Percentiles rank a stretch among this genome's conserved stretches.
phyloP scores from a whole-genome alignment of 2,329 filamentous ascomycete genomes.

The Fusarium sp. region DNA sequence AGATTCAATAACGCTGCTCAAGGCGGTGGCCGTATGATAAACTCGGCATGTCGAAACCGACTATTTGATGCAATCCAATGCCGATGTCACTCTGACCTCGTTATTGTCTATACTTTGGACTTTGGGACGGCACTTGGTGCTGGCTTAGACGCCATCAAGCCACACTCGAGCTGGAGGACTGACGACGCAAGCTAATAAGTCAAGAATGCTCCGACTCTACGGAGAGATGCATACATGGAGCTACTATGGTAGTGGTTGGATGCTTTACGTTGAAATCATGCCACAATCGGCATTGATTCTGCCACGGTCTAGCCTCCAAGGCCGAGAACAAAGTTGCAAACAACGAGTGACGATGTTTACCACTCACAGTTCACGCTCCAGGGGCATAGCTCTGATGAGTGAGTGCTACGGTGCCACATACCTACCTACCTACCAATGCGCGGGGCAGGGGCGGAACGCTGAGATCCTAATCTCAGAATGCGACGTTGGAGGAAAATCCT shows the following conservation, averaged over 20 bases:
- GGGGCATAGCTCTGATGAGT: conserved; percentile 7
- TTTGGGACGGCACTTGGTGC: conserved; percentile 24
- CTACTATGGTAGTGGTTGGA: background rate
- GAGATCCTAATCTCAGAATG: conserved; percentile 15
- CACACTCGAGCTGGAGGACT: conserved; percentile 33
- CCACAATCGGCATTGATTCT: conserved; percentile 4
- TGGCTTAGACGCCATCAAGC: conserved; percentile 28
- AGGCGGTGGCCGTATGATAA: background rate
- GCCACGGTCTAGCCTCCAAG: background rate
- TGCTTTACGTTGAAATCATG: conserved; percentile 1
- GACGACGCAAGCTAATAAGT: conserved; percentile 18
- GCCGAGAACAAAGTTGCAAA: background rate
- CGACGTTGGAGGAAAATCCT: background rate
- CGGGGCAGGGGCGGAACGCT: conserved; percentile 1
- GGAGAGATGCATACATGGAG: conserved; percentile 12
- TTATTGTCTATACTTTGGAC: conserved; percentile 7
- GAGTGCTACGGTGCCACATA: conserved; percentile 15
- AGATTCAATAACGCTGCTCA: conserved; percentile 11
- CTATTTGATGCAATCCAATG: conserved; percentile 4
- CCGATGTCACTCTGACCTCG: conserved; percentile 17
- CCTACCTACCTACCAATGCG: conserved; percentile 5
- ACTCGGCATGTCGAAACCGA: conserved; percentile 9
- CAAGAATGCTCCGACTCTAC: conserved; percentile 9
- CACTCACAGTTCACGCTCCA: conserved; percentile 20
- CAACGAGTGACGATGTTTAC: background rate